Conservation (phyloP, 2,329 filamentous ascomycete species). For the Sodiomyces alkalinus region DNA sequence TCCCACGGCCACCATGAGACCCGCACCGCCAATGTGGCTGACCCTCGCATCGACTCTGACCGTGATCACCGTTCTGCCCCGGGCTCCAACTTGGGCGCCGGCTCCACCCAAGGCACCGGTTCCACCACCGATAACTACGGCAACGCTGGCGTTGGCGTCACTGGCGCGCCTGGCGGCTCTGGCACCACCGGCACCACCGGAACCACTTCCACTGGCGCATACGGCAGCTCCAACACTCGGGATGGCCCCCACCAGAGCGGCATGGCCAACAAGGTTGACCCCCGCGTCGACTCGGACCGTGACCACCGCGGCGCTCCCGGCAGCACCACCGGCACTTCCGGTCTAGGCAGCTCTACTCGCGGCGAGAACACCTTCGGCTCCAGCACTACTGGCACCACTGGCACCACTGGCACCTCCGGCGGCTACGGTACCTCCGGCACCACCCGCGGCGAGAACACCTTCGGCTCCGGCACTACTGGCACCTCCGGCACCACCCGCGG, state of each 20-base stretch:
- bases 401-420: slow-evolving; percentile 10
- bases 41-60: slow-evolving; percentile 37
- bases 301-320: slow-evolving; percentile 19
- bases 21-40: slow-evolving; percentile 28
- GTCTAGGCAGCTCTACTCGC: slow-evolving; percentile 6
- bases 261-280: slow-evolving; percentile 34
- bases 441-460: neutral
- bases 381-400: slow-evolving; percentile 12
- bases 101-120: too few relatives aligned
- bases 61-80: slow-evolving; percentile 21
- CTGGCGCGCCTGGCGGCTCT: slow-evolving; percentile 9
- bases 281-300: slow-evolving; percentile 37
- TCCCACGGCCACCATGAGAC: slow-evolving; percentile 25
- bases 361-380: slow-evolving; percentile 2
- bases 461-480: slow-evolving; percentile 9
- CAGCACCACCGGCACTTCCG: slow-evolving; percentile 11
- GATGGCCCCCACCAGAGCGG: slow-evolving; percentile 31
- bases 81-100: too few relatives aligned
- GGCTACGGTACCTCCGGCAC: slow-evolving; percentile 9
- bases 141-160: slow-evolving; percentile 9
- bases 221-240: slow-evolving; percentile 5
- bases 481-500: slow-evolving; percentile 8
- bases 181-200: slow-evolving; percentile 5
- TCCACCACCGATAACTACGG: slow-evolving; percentile 11
- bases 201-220: slow-evolving; percentile 1